Conservation (phyloP, 1,284 basidiomycete genomes). For the Rhodotorula sp. region DNA sequence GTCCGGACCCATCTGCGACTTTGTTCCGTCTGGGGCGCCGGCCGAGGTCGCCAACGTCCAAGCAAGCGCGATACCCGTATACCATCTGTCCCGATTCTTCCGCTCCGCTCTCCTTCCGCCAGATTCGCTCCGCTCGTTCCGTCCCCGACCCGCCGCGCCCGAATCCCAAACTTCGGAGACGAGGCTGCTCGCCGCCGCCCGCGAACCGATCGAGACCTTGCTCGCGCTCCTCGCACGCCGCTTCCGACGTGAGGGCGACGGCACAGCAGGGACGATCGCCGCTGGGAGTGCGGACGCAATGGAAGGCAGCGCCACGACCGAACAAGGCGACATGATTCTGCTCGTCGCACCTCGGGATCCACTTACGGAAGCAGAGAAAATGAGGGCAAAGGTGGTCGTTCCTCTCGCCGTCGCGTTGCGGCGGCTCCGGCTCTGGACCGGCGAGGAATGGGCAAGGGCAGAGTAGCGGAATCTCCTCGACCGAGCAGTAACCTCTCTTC, state of each 20-base stretch:
- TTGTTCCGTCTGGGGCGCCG: neutral
- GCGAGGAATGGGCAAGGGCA: neutral
- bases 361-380: neutral
- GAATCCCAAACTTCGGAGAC: too few relatives aligned
- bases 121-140: neutral
- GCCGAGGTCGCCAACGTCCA: neutral
- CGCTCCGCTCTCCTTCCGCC: neutral
- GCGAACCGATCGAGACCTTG: neutral
- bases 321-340: neutral
- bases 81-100: slow-evolving; percentile 3
- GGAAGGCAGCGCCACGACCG: too few relatives aligned
- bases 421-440: neutral
- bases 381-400: neutral
- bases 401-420: slow-evolving; percentile 1
- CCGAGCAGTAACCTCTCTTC: neutral
- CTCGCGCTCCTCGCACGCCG: neutral
- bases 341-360: neutral
- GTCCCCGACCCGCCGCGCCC: too few relatives aligned
- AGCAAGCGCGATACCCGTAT: neutral
- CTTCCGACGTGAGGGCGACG: neutral
- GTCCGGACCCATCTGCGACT: neutral
- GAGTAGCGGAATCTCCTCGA: too few relatives aligned
- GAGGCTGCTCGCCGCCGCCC: neutral
- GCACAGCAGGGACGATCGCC: too few relatives aligned
- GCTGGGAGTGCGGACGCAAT: neutral